Percentiles rank a stretch among this genome's conserved stretches.
Conservation (phyloP, 306 rosid genomes). For the Vicia sativa region DNA sequence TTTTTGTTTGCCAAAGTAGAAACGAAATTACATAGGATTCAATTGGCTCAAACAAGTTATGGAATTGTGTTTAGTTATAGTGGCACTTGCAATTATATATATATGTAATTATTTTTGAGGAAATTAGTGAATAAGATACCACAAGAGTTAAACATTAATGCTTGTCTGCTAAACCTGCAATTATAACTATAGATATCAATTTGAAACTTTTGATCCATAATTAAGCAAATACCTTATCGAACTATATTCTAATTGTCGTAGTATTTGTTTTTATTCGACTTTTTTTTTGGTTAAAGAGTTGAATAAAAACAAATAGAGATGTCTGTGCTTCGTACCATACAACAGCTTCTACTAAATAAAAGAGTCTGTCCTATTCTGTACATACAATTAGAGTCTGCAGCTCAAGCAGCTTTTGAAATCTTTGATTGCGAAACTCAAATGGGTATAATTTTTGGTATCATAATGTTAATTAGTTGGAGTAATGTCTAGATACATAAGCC, state of each 20-base stretch:
- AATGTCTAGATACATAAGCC: background rate
- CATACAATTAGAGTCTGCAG: slow-evolving; percentile 4
- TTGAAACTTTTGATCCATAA: background rate
- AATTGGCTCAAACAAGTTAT: background rate
- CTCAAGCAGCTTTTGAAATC: slow-evolving; percentile 1
- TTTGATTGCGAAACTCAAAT: background rate
- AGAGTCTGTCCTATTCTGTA: slow-evolving; percentile 7
- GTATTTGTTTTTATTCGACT: too few relatives aligned
- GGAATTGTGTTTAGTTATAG: background rate
- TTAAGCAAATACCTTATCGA: too few relatives aligned
- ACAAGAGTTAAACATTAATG: background rate
- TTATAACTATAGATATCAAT: background rate
- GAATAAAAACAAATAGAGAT: too few relatives aligned
- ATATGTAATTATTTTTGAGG: background rate
- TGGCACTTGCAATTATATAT: background rate
- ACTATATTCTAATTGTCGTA: too few relatives aligned
- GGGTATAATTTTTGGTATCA: slow-evolving; percentile 5
- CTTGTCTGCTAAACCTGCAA: background rate
- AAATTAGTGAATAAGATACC: background rate
- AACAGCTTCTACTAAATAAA: too few relatives aligned
- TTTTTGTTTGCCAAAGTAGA: too few relatives aligned
- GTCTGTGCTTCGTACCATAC: too few relatives aligned
- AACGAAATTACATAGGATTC: background rate
- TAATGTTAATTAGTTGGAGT: background rate
- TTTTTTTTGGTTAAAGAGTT: too few relatives aligned